A percentile compares a stretch with the other conserved stretches of the same genome.
Conservation (phyloP, 768 basidiomycete species). For the Lactarius psammicola region DNA sequence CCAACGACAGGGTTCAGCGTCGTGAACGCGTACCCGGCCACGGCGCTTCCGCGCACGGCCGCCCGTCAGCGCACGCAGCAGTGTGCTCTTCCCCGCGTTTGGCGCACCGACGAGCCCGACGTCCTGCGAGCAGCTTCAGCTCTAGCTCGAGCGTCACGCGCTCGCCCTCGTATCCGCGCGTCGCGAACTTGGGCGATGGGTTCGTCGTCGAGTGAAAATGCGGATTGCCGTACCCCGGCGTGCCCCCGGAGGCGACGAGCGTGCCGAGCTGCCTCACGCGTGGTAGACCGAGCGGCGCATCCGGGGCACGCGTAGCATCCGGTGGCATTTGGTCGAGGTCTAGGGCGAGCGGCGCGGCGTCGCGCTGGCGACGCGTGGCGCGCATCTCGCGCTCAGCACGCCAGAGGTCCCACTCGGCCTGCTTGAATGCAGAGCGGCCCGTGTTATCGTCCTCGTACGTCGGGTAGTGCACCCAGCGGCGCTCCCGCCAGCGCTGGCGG, state of each 20-base stretch:
- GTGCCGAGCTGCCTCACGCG: conserved; percentile 55
- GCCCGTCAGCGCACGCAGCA: conserved; percentile 85
- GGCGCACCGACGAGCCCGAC: conserved; percentile 96
- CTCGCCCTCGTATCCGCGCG: conserved; percentile 73
- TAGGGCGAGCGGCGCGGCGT: conserved; percentile 46
- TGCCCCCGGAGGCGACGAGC: conserved; percentile 73
- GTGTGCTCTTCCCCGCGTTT: conserved; percentile 90
- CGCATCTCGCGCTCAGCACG: conserved; percentile 61
- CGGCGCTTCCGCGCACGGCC: conserved; percentile 78
- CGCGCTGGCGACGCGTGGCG: conserved; percentile 44
- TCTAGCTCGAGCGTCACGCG: conserved; percentile 81
- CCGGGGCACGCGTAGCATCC: conserved; percentile 40
- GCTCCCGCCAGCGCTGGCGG: conserved; percentile 58
- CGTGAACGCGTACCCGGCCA: conserved; percentile 92
- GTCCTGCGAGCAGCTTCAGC: conserved; percentile 90
- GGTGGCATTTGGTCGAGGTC: conserved; percentile 58
- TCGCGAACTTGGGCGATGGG: conserved; percentile 85
- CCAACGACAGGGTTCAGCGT: conserved; percentile 94
- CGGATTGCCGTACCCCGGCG: conserved; percentile 86
- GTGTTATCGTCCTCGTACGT: conserved; percentile 59
- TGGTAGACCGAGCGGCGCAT: conserved; percentile 64
- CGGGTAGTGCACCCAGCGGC: conserved; percentile 83
- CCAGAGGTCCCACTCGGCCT: conserved; percentile 62
- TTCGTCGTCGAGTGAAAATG: conserved; percentile 67
- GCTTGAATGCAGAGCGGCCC: conserved; percentile 61